These are phyloP conservation scores for Didymella glomerata DNA, from an alignment of 2,329 filamentous ascomycete genomes.

Conservation along the genomic window DNA sequence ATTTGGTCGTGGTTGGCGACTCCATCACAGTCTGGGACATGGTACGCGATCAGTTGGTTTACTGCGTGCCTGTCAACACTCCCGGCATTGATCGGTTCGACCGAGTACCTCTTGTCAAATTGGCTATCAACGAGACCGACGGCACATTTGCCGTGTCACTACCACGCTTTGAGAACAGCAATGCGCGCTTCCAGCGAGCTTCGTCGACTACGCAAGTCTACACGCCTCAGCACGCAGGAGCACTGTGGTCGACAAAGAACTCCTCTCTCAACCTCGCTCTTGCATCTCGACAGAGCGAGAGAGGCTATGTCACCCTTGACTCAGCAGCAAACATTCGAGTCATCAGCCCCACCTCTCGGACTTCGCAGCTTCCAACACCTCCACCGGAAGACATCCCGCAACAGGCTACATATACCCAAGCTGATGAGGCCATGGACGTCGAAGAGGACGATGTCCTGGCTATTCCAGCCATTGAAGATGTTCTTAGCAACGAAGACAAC, in stretches of 20 bases:
- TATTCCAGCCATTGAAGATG: constrained; percentile 21
- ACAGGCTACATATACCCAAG: constrained; percentile 17
- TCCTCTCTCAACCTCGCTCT: constrained; percentile 71
- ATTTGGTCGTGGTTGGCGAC: constrained; percentile 77
- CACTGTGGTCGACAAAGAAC: constrained; percentile 65
- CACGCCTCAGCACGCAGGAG: constrained; percentile 65
- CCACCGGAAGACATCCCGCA: constrained; percentile 49
- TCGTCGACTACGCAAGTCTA: constrained; percentile 70
- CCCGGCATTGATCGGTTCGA: constrained; percentile 45
- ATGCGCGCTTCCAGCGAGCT: constrained; percentile 49
- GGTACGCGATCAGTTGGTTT: constrained; percentile 77
- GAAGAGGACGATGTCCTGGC: constrained; percentile 4
- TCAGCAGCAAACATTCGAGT: constrained; percentile 74
- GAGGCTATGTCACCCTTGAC: constrained; percentile 80
- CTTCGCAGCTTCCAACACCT: constrained; percentile 40
- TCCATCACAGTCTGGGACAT: constrained; percentile 83
- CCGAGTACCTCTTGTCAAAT: constrained; percentile 59
- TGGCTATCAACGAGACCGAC: constrained; percentile 73
- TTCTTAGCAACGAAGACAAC: constrained; percentile 52
- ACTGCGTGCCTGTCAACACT: constrained; percentile 65
- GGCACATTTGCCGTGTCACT: constrained; percentile 55
- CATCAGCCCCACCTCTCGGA: constrained; percentile 44
- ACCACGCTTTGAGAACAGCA: constrained; percentile 49
- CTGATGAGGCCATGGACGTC: constrained; percentile 19
- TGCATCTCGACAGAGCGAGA: constrained; percentile 68